phyloP scores from a whole-genome alignment of 2,329 filamentous ascomycete species.

The Dendrostoma leiphaemia region DNA sequence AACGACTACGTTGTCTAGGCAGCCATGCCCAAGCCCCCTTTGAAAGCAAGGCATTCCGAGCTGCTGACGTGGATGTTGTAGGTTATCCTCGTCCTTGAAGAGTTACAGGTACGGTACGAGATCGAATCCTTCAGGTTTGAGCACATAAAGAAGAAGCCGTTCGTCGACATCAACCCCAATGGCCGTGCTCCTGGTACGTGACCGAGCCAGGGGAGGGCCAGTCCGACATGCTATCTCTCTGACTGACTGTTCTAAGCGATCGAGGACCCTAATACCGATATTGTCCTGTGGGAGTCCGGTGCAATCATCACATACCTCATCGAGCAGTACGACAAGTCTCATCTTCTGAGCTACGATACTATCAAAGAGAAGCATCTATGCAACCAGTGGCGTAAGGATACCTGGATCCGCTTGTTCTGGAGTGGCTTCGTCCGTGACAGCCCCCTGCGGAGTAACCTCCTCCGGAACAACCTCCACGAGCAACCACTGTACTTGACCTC shows the following conservation, averaged over 20 bases:
- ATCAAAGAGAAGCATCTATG: constrained; percentile 20
- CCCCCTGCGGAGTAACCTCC: too few relatives aligned
- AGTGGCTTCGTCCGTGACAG: too few relatives aligned
- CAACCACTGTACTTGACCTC: too few relatives aligned
- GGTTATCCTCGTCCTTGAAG: too few relatives aligned
- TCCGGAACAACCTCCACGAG: too few relatives aligned
- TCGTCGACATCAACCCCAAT: constrained; percentile 11
- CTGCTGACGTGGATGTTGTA: too few relatives aligned
- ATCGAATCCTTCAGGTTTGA: background rate
- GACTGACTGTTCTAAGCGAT: too few relatives aligned
- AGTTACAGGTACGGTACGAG: constrained; percentile 6
- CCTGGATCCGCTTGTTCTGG: constrained; percentile 33
- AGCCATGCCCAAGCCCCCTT: too few relatives aligned
- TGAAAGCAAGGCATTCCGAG: too few relatives aligned
- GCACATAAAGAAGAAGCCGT: constrained; percentile 10
- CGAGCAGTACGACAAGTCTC: constrained; percentile 28
- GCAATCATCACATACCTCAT: constrained; percentile 44
- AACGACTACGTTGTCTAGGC: too few relatives aligned
- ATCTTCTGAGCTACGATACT: constrained; percentile 21
- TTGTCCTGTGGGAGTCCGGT: constrained; percentile 42
- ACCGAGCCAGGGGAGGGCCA: background rate
- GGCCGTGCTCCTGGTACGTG: constrained; percentile 4
- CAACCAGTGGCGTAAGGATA: constrained; percentile 31
- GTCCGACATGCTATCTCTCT: too few relatives aligned
- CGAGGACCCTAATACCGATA: constrained; percentile 41